phyloP scores from a whole-genome alignment of 1,284 basidiomycete species.

The Thecaphora thlaspeos region DNA sequence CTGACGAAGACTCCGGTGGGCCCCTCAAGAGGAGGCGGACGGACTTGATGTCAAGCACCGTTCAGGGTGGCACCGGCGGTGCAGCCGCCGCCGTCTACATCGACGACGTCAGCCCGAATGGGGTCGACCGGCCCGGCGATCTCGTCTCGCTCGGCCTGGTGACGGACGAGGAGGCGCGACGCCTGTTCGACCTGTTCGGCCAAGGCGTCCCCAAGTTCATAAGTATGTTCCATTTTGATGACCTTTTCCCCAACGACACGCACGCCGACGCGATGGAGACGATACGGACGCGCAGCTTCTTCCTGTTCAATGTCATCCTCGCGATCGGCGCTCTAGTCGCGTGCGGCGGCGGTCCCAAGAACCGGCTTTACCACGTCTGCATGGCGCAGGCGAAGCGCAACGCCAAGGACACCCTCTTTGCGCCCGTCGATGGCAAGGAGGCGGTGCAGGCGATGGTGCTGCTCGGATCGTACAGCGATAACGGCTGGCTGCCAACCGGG shows the following conservation, averaged over 20 bases:
- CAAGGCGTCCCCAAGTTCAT: constrained; percentile 72
- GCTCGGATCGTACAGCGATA: constrained; percentile 87
- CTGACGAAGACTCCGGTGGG: too few relatives aligned
- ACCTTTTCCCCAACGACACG: constrained; percentile 82
- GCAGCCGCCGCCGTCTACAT: too few relatives aligned
- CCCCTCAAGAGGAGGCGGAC: too few relatives aligned
- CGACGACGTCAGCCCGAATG: not conserved
- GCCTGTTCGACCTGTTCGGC: constrained; percentile 50
- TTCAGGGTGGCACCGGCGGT: too few relatives aligned
- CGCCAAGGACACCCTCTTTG: constrained; percentile 84
- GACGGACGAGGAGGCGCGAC: constrained; percentile 73
- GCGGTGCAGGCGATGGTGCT: constrained; percentile 92
- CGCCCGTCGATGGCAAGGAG: constrained; percentile 86
- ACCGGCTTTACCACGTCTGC: constrained; percentile 80
- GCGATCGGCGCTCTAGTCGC: constrained; percentile 87
- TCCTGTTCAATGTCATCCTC: constrained; percentile 86
- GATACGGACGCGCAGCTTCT: constrained; percentile 83
- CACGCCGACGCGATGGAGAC: constrained; percentile 74
- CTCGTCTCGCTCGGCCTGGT: constrained; percentile 60
- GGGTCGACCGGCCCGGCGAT: constrained; percentile 9
- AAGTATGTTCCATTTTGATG: constrained; percentile 89
- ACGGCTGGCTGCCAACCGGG: constrained; percentile 86
- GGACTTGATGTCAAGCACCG: too few relatives aligned
- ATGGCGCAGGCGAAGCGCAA: constrained; percentile 91
- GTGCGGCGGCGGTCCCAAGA: constrained; percentile 79